These are phyloP conservation scores for Cudoniella acicularis DNA, from an alignment of 495 filamentous ascomycete genomes.

Conservation along the genomic window DNA sequence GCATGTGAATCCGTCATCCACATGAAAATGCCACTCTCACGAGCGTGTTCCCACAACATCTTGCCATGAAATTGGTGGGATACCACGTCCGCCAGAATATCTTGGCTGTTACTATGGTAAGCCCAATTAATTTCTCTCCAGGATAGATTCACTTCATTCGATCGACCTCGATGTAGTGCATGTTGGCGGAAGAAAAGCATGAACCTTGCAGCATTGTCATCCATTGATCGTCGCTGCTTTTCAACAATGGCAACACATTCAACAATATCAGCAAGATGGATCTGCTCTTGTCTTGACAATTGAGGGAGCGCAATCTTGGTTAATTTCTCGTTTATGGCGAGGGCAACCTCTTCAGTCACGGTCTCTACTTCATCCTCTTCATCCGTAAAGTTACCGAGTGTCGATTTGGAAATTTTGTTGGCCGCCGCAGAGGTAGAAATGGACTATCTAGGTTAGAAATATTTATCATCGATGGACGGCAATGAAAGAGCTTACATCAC, in stretches of 20 bases:
- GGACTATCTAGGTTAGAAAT: slow-evolving; percentile 33
- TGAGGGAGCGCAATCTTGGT: slow-evolving; percentile 71
- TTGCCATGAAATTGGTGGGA: slow-evolving; percentile 71
- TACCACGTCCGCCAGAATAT: slow-evolving; percentile 88
- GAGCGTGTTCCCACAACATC: slow-evolving; percentile 78
- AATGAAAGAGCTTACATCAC: slow-evolving; percentile 12
- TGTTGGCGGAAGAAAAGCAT: slow-evolving; percentile 87
- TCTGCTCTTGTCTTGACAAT: slow-evolving; percentile 84
- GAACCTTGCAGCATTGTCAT: slow-evolving; percentile 88
- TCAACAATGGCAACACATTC: slow-evolving; percentile 86
- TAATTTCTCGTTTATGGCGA: slow-evolving; percentile 72
- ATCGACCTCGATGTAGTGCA: slow-evolving; percentile 62
- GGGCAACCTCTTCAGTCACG: slow-evolving; percentile 70
- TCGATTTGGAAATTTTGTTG: slow-evolving; percentile 50
- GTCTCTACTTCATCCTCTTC: slow-evolving; percentile 55
- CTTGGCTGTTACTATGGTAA: slow-evolving; percentile 86
- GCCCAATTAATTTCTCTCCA: slow-evolving; percentile 97
- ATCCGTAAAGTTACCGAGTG: slow-evolving; percentile 49
- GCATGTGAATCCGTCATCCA: slow-evolving; percentile 79
- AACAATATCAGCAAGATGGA: slow-evolving; percentile 79
- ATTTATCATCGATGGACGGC: background rate
- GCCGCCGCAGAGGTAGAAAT: slow-evolving; percentile 35
- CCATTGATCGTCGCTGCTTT: slow-evolving; percentile 85
- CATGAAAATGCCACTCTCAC: slow-evolving; percentile 90
- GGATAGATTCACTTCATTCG: slow-evolving; percentile 65